Percentiles rank a stretch among this genome's conserved stretches.
Evolutionary conservation across 176 grass and related monocot species (phyloP).

Genomic region (Ananas comosus): DNA sequence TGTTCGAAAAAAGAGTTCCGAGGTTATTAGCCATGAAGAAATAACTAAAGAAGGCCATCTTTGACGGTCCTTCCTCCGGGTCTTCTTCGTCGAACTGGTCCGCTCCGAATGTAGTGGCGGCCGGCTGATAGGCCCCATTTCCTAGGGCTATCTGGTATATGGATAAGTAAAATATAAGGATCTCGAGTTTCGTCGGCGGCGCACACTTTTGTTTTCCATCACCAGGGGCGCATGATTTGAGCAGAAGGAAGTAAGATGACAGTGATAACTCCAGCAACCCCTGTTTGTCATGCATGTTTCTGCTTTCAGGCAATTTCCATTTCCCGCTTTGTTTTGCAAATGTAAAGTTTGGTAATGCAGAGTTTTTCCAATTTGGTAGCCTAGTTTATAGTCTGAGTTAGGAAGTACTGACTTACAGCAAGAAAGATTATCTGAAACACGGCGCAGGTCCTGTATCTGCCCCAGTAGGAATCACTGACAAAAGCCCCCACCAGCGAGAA

Average conservation of each 20-base stretch:
- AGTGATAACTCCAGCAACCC: constrained; percentile 40
- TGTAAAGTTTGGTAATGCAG: neutral
- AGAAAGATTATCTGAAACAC: constrained; percentile 60
- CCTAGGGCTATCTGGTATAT: constrained; percentile 56
- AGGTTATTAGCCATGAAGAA: constrained; percentile 53
- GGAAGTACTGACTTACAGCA: constrained; percentile 18
- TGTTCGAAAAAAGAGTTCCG: constrained; percentile 41
- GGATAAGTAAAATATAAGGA: constrained; percentile 26
- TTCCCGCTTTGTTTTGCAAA: neutral
- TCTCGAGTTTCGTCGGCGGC: constrained; percentile 15
- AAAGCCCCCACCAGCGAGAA: constrained; percentile 64
- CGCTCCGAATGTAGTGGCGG: constrained; percentile 33
- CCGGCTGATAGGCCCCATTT: constrained; percentile 44
- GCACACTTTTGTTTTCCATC: constrained; percentile 18
- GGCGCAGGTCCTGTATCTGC: constrained; percentile 58
- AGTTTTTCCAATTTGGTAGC: neutral
- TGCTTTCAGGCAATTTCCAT: neutral
- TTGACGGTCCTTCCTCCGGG: constrained; percentile 22
- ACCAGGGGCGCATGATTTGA: constrained; percentile 24
- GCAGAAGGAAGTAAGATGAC: constrained; percentile 29
- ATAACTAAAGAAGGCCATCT: constrained; percentile 59
- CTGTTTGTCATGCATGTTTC: constrained; percentile 19
- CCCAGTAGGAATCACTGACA: constrained; percentile 70
- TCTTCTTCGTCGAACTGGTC: constrained; percentile 50
- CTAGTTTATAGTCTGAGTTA: neutral